phyloP scores from a whole-genome alignment of 2,329 filamentous ascomycete genomes.

The Hypoxylon sp. region DNA sequence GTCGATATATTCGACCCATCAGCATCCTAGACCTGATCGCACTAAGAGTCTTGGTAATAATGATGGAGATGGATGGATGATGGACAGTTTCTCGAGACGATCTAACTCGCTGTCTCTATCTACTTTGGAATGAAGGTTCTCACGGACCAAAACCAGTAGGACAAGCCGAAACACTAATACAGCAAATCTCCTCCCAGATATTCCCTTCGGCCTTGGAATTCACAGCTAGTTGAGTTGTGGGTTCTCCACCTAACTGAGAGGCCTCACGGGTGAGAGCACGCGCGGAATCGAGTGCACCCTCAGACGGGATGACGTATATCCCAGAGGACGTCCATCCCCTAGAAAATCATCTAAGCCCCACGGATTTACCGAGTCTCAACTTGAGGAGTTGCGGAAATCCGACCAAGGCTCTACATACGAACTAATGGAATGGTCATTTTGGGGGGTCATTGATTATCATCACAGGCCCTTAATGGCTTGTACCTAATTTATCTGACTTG shows the following conservation, averaged over 20 bases:
- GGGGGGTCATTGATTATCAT: no score
- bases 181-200: no score
- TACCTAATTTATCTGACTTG: no score
- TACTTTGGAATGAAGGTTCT: neutral
- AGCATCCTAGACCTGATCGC: neutral
- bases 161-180: neutral
- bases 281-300: neutral
- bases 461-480: no score
- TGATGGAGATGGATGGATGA: neutral
- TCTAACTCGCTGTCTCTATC: neutral
- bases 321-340: neutral
- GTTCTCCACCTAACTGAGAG: neutral
- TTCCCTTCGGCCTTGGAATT: neutral
- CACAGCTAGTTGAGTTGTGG: neutral
- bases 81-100: neutral
- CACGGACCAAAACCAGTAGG: neutral
- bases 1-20: neutral
- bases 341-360: neutral
- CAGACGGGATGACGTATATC: neutral
- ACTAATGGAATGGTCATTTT: slow-evolving; percentile 87
- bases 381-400: slow-evolving; percentile 86
- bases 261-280: neutral
- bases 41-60: neutral
- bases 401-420: slow-evolving; percentile 89
- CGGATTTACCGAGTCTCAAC: slow-evolving; percentile 86